Base-by-base conservation (phyloP, 1,284 basidiomycete species). In the Boletus coffeatus region DNA sequence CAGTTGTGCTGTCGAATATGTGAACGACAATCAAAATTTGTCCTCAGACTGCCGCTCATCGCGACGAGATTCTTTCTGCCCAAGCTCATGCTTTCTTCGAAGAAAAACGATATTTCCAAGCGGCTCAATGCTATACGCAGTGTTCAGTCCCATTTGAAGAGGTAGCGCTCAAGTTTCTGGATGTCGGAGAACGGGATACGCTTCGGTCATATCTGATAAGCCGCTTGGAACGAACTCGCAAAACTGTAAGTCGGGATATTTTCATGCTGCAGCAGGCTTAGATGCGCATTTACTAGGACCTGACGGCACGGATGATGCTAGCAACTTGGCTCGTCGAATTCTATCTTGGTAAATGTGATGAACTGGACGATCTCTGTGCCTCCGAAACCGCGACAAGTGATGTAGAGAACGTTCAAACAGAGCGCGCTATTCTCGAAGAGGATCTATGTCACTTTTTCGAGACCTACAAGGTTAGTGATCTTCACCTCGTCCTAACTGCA, bases 271-370 rank as follows among this genome's bases (percentile, higher is more conserved):
- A 21, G 13, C 41, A 43, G 16, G 9, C 52, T 43, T n/a, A 64
- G 4, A 55, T 25, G 25, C 14, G 2, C 36, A 32, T 21, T 61
- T 56, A 61, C 18, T 66, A 96, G 93, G 94, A 97, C 69, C 69
- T 93, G 56, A 94, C 93, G 0, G 95, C 98, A 74, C 84, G 97
- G 39, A 95, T 96, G 89, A 96, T 99, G 90, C 81, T 99, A 8
- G 95, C 97, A 2, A 98, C 96, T 0, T 99, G 97, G 97, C 88
- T 99, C 8, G 89, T 97, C 36, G 97, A 99, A 75, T 95, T 99
- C 67, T 98, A 96, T 73, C 85, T 99, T 25, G 92, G 90, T 77
- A 98, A 97, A 79, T 94, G 94, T 75, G 96, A 98, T 71, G 93
- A 96, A 67, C 81, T 98, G 57, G 97, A 99, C 73, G 97, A 99